These are phyloP conservation scores for Iberis amara DNA, from an alignment of 441 rosid species.

Conservation along the genomic window DNA sequence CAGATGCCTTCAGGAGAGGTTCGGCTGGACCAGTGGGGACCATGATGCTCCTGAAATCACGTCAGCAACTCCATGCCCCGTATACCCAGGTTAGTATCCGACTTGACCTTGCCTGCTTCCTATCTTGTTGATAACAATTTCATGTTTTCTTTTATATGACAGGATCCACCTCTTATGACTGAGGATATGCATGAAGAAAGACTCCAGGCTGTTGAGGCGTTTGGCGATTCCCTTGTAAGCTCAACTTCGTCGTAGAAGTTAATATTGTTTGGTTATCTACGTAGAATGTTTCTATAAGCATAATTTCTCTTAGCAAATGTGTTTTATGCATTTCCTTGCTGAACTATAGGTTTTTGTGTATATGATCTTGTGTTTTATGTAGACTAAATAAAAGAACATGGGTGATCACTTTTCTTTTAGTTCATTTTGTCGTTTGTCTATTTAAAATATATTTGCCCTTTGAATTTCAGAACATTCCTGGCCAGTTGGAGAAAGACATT, in stretches of 20 bases:
- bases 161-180: constrained; percentile 96
- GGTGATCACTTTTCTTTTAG: background rate
- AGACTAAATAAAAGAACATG: constrained; percentile 4
- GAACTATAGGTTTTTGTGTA: background rate
- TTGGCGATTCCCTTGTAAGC: constrained; percentile 82
- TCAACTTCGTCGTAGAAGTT: constrained; percentile 21
- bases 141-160: constrained; percentile 21
- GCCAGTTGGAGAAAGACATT: constrained; percentile 92
- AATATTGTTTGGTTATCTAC: constrained; percentile 22
- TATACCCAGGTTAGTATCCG: constrained; percentile 67
- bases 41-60: constrained; percentile 81
- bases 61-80: constrained; percentile 84
- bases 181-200: constrained; percentile 99
- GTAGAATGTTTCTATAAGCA: constrained; percentile 5
- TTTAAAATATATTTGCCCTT: constrained; percentile 11
- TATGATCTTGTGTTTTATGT: constrained; percentile 1
- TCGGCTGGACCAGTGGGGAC: constrained; percentile 82
- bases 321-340: background rate
- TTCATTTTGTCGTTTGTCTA: constrained; percentile 1
- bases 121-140: constrained; percentile 10
- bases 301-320: constrained; percentile 12
- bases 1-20: constrained; percentile 58
- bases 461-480: constrained; percentile 82
- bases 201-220: constrained; percentile 81
- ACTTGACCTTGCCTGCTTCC: constrained; percentile 19